phyloP scores from a whole-genome alignment of 495 filamentous ascomycete genomes.

The Aspergillus avenaceus region DNA sequence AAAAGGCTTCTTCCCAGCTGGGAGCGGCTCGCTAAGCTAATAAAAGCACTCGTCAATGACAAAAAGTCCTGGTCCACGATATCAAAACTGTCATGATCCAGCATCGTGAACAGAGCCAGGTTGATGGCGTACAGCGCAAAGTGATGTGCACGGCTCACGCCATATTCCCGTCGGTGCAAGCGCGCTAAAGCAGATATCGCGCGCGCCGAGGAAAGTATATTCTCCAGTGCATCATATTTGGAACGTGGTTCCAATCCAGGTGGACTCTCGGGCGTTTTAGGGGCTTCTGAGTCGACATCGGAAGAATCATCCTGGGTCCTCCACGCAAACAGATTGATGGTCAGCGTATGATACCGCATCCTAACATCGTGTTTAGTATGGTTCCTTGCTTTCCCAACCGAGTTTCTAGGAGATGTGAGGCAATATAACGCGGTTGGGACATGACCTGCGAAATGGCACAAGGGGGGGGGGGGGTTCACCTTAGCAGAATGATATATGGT shows the following conservation, averaged over 20 bases:
- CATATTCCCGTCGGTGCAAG: conserved; percentile 34
- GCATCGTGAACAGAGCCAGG: conserved; percentile 38
- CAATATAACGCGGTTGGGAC: too few species aligned
- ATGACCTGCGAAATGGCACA: too few species aligned
- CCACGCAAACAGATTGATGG: conserved; percentile 38
- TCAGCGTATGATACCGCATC: conserved; percentile 37
- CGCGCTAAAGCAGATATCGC: conserved; percentile 30
- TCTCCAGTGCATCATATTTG: conserved; percentile 22
- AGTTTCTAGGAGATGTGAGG: too few species aligned
- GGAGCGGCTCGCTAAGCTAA: conserved; percentile 36
- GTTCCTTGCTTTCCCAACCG: too few species aligned
- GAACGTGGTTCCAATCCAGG: conserved; percentile 17
- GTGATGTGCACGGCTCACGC: conserved; percentile 37
- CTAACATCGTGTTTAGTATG: conserved; percentile 13
- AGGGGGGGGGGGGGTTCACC: conserved; percentile 16
- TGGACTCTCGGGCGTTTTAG: conserved; percentile 33
- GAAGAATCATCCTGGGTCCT: conserved; percentile 17
- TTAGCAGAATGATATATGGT: conserved; percentile 37
- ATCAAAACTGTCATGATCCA: conserved; percentile 32
- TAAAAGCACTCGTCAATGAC: conserved; percentile 32
- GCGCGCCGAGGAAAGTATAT: conserved; percentile 27
- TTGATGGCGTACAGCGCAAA: conserved; percentile 45
- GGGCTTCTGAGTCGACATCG: conserved; percentile 14
- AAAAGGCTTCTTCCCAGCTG: conserved; percentile 36
- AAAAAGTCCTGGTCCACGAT: conserved; percentile 38